Evolutionary conservation across 768 basidiomycete genomes (phyloP), one percentile per base, ranked within the genome.

Genomic region (Mrakia blollopis): DNA sequence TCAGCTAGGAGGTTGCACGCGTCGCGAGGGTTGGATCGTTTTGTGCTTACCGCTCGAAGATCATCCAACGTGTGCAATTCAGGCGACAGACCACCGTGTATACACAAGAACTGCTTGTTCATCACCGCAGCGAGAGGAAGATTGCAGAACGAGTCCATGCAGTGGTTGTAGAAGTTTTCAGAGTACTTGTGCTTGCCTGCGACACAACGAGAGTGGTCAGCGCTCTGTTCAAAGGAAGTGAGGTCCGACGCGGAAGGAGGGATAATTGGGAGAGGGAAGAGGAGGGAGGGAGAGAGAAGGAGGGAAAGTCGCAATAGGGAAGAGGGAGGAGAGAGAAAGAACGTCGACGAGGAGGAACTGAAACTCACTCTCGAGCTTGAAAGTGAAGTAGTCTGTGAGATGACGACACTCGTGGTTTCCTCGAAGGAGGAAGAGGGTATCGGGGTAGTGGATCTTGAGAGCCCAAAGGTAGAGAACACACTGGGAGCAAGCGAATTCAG

Each of bases 81-180:
- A 0, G 97, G 97, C 0, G 93, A 94, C 23, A 99, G 87, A 25
- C 97, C 97, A 50, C 97, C 97, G 79, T 99, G 97, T 78, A 98
- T 96, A 84, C 96, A 99, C 70, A 98, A 86, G 84, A 99, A 99
- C 84, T 98, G 97, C 83, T 98, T 98, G 87, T 99, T 99, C 95
- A 98, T 98, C 82, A 99, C 84, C 47, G 97, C 97, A 0, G 97
- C 96, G 14, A 99, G 88, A 2, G 97, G 97, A 0, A 99, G 88
- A 0, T 92, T 88, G 82, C 95, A 98, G 86, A 99, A 98, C 0
- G 93, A 93, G 41, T 97, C 92, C 93, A 98, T 97, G 87, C 93
- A 95, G 37, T 93, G 94, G 78, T 99, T 94, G 83, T 99, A 99
- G 78, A 99, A 88, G 35, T 90, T 89, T 80, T 98, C 97, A 10